Evolutionary conservation across 2,329 filamentous ascomycete genomes (phyloP), one percentile per base, ranked within the genome.

Genomic region (Grosmannia penicillata): DNA sequence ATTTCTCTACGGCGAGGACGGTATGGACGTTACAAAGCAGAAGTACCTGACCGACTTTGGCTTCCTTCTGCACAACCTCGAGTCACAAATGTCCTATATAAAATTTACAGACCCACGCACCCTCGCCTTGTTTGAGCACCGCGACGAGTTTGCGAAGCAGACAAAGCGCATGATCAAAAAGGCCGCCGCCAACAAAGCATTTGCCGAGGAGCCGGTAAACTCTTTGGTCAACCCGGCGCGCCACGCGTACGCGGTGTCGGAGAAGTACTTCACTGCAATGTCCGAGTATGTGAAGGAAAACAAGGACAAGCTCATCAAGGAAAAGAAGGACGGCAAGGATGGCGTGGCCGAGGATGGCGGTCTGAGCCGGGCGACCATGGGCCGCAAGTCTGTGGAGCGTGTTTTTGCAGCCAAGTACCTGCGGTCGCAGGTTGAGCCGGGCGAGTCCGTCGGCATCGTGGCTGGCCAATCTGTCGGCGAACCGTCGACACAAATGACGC

Each of bases 401-500:
- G 70, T 96, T 35, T 77, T 96, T 53, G 80, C 89, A 45, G 78
- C 93, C 54, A 94, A 96, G 56, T 98, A 96, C 53, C 69, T 96
- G 48, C 81, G 80, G 49, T 94, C 87, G 2, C 70, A 95, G 8
- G 82, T 95, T 19, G 89, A 98, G 51, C 85, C 91, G 22, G 91
- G 91, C 33, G 93, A 98, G 62, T 89, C 91, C 21, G 87, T 98
- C 21, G 91, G 91, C 48, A 93, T 98, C 45, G 84, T 98, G 42
- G 93, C 93, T 36, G 87, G 87, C 9, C 91, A 98, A 60, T 96
- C 89, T 24, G 78, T 98, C 30, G 91, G 91, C 54, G 93, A 98
- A 55, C 91, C 93, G 8, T 95, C 87, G 3, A 98, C 91, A 10
- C 91, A 98, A 58, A 98, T 98, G 93, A 98, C 93, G 8, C 66